Conservation (phyloP, 2,329 filamentous ascomycete species). For the Pestalotiopsis sp. region DNA sequence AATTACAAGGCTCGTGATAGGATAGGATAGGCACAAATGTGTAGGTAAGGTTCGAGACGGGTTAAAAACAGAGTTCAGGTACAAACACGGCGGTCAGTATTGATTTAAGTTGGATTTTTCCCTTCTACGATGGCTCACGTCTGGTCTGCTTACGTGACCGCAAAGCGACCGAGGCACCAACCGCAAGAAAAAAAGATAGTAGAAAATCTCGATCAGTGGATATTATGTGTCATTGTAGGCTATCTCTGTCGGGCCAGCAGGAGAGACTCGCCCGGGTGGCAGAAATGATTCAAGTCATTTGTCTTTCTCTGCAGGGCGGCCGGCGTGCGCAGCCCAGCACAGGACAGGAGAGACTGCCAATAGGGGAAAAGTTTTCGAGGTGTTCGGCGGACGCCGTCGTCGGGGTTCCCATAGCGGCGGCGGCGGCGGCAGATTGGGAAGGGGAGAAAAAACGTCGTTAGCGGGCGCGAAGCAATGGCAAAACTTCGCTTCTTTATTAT, state of each 20-base stretch:
- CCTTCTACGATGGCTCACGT: neutral
- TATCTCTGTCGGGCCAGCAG: neutral
- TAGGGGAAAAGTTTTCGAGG: neutral
- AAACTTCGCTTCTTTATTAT: neutral
- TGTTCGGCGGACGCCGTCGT: slow-evolving; percentile 11
- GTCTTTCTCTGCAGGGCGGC: neutral
- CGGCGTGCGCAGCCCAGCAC: neutral
- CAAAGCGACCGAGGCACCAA: neutral
- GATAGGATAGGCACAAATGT: neutral
- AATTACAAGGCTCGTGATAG: neutral
- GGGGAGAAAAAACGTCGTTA: too few species aligned
- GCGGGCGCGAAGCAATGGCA: neutral
- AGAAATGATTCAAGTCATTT: neutral
- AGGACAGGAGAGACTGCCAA: neutral
- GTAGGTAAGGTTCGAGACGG: neutral
- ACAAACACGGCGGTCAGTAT: neutral
- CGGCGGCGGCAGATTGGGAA: neutral
- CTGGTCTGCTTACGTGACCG: slow-evolving; percentile 4
- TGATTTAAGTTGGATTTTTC: neutral
- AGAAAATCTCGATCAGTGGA: slow-evolving; percentile 9
- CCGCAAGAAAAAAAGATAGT: neutral
- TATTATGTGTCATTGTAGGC: slow-evolving; percentile 13
- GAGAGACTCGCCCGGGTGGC: neutral
- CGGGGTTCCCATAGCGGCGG: neutral
- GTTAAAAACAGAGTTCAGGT: neutral